Conservation (phyloP, 169 alveolate genomes). For the Amoebophrya sp. region DNA sequence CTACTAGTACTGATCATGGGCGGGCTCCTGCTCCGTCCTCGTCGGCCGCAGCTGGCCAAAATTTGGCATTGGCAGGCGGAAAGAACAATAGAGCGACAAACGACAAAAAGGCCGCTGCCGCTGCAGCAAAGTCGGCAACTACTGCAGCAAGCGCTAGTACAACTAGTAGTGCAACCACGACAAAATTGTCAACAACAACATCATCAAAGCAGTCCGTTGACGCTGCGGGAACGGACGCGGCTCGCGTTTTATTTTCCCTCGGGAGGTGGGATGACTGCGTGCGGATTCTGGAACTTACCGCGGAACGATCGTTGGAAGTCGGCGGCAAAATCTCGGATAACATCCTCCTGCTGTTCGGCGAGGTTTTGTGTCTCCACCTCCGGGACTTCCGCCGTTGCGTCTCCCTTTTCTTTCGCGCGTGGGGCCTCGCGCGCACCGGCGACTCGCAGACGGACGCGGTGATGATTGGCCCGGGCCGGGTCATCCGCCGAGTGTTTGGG, state of each 20-base stretch:
- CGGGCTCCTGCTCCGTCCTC: too few relatives aligned
- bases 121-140: too few relatives aligned
- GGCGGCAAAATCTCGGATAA: background rate
- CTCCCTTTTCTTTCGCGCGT: background rate
- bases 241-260: background rate
- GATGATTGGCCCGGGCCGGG: background rate
- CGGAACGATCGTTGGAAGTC: background rate
- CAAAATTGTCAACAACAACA: too few relatives aligned
- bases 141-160: too few relatives aligned
- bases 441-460: background rate
- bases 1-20: too few relatives aligned
- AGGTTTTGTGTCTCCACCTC: background rate
- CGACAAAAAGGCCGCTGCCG: too few relatives aligned
- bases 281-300: background rate
- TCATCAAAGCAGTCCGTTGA: background rate
- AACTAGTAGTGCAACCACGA: too few relatives aligned
- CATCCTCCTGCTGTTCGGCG: background rate
- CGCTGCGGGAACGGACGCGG: background rate
- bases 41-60: too few relatives aligned
- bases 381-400: conserved; percentile 24
- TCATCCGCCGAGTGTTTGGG: background rate
- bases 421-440: conserved; percentile 23
- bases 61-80: too few relatives aligned
- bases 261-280: background rate
- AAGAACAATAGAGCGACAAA: too few relatives aligned